Percentiles rank a stretch among this genome's conserved stretches.
These are phyloP conservation scores for Drechmeria coniospora DNA, from an alignment of 2,329 filamentous ascomycete species.

Conservation along the genomic window DNA sequence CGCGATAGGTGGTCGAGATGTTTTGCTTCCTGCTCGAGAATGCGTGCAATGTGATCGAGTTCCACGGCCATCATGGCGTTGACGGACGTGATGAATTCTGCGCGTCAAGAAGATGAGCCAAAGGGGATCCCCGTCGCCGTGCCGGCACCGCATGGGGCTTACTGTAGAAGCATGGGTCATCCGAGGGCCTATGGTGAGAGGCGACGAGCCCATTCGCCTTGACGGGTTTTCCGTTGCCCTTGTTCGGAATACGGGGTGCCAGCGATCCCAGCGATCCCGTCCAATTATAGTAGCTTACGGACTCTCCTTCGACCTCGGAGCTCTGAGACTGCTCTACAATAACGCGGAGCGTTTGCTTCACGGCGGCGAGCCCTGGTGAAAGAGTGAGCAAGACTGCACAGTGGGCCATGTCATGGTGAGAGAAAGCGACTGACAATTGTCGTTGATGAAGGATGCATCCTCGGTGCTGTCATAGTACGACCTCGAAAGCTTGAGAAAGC, in stretches of 20 bases:
- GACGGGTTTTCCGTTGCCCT: conserved; percentile 63
- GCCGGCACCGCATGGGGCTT: neutral
- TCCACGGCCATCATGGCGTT: conserved; percentile 25
- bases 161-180: conserved; percentile 61
- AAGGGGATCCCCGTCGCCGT: no score
- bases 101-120: neutral
- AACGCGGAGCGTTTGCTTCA: conserved; percentile 12
- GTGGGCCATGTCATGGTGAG: neutral
- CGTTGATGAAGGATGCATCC: conserved; percentile 49
- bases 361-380: conserved; percentile 46
- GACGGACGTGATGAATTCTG: conserved; percentile 29
- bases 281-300: conserved; percentile 15
- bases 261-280: conserved; percentile 12
- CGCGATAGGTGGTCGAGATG: conserved; percentile 37
- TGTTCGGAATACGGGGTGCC: conserved; percentile 36
- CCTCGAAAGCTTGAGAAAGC: conserved; percentile 67
- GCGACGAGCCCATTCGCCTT: conserved; percentile 62
- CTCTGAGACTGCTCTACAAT: conserved; percentile 12
- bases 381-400: neutral
- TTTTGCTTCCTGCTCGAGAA: conserved; percentile 54
- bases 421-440: conserved; percentile 8
- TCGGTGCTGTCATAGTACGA: conserved; percentile 60
- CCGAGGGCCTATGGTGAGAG: conserved; percentile 68
- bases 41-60: conserved; percentile 43
- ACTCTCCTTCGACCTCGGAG: conserved; percentile 11